Percentiles rank a stretch among this genome's conserved stretches.
Evolutionary conservation across 352 stramenopile species (phyloP).

Genomic region (Phytophthora brassicae): DNA sequence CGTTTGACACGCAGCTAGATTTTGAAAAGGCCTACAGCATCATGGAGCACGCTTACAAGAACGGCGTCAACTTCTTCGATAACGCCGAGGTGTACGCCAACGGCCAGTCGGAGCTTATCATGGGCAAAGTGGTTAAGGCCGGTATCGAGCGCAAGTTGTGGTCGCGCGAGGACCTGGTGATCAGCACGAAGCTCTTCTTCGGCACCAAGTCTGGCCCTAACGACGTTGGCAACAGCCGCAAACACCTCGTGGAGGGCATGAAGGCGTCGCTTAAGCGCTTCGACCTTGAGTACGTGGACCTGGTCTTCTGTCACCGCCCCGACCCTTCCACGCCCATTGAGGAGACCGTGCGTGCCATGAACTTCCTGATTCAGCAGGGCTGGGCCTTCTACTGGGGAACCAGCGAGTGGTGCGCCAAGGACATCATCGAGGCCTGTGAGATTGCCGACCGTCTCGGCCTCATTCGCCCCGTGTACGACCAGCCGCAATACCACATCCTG

Average conservation of each 20-base stretch:
- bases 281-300: constrained; percentile 57
- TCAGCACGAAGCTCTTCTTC: constrained; percentile 73
- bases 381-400: constrained; percentile 60
- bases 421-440: constrained; percentile 62
- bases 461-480: constrained; percentile 50
- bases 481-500: constrained; percentile 79
- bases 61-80: constrained; percentile 71
- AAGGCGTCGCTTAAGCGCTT: constrained; percentile 60
- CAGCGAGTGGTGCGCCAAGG: constrained; percentile 66
- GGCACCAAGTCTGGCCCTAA: constrained; percentile 41
- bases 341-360: constrained; percentile 61
- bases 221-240: constrained; percentile 39
- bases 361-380: constrained; percentile 38
- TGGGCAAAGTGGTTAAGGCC: constrained; percentile 56
- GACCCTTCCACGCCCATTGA: constrained; percentile 65
- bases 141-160: constrained; percentile 45
- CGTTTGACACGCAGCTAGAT: constrained; percentile 50
- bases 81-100: constrained; percentile 61
- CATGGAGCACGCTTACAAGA: constrained; percentile 63
- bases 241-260: constrained; percentile 62
- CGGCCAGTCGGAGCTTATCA: constrained; percentile 53
- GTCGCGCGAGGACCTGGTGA: constrained; percentile 56
- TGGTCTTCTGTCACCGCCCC: constrained; percentile 74
- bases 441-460: constrained; percentile 39
- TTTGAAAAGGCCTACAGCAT: constrained; percentile 60